phyloP scores from a whole-genome alignment of 2,329 filamentous ascomycete species.

The Colletotrichum kahawae region DNA sequence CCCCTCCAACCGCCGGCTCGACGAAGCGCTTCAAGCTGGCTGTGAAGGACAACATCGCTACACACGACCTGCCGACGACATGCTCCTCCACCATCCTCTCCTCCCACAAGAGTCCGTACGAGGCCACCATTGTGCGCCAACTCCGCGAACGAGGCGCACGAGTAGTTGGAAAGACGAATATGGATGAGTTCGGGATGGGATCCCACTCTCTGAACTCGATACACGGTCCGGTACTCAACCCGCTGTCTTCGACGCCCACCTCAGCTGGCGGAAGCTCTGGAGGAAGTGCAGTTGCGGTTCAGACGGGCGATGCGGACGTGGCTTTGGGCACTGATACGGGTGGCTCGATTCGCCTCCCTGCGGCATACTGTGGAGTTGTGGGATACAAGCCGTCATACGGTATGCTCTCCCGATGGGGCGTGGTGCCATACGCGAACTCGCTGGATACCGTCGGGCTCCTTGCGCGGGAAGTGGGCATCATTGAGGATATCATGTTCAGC shows the following conservation, averaged over 20 bases:
- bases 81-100: slow-evolving; percentile 79
- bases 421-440: slow-evolving; percentile 91
- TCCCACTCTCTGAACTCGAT: slow-evolving; percentile 78
- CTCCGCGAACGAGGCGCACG: slow-evolving; percentile 67
- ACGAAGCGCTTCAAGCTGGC: slow-evolving; percentile 53
- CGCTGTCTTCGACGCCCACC: slow-evolving; percentile 41
- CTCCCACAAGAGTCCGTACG: slow-evolving; percentile 76
- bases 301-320: slow-evolving; percentile 58
- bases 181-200: slow-evolving; percentile 97
- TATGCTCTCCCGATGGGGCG: slow-evolving; percentile 82
- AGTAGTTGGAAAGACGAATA: slow-evolving; percentile 82
- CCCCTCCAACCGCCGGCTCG: neutral
- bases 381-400: slow-evolving; percentile 95
- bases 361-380: slow-evolving; percentile 81
- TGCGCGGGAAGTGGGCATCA: slow-evolving; percentile 55
- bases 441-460: slow-evolving; percentile 88
- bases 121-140: slow-evolving; percentile 79
- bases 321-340: slow-evolving; percentile 94
- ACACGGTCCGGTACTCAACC: slow-evolving; percentile 68
- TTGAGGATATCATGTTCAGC: slow-evolving; percentile 59
- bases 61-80: slow-evolving; percentile 71
- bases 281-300: slow-evolving; percentile 87
- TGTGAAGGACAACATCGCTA: slow-evolving; percentile 81
- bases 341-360: slow-evolving; percentile 85
- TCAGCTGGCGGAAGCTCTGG: slow-evolving; percentile 92